Evolutionary conservation across 2,329 filamentous ascomycete genomes (phyloP).

Genomic region (Cytospora mali): DNA sequence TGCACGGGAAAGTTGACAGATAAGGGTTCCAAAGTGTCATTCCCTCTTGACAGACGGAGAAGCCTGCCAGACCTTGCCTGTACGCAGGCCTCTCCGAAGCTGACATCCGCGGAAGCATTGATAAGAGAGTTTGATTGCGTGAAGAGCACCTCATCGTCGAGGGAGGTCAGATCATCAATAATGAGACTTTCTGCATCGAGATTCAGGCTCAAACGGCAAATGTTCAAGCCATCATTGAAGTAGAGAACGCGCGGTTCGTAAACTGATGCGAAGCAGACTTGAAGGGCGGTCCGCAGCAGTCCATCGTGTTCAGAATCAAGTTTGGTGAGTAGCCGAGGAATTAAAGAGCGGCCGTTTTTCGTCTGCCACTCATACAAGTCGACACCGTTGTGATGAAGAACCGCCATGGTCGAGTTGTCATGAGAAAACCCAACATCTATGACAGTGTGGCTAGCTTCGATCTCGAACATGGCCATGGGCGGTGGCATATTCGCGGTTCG

Average conservation of each 20-base stretch:
- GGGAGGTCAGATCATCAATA: constrained; percentile 29
- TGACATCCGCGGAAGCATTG: not conserved
- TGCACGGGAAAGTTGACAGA: constrained; percentile 46
- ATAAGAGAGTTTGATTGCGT: constrained; percentile 15
- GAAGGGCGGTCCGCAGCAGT: constrained; percentile 38
- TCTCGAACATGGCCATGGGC: constrained; percentile 84
- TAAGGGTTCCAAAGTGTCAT: constrained; percentile 39
- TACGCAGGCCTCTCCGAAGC: constrained; percentile 40
- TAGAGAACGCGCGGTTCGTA: constrained; percentile 37
- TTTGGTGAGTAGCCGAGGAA: constrained; percentile 45
- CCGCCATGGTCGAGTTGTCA: constrained; percentile 66
- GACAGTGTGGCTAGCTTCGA: constrained; percentile 63
- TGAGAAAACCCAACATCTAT: constrained; percentile 76
- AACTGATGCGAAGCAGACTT: constrained; percentile 37
- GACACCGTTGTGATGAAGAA: constrained; percentile 69
- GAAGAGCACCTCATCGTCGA: constrained; percentile 25
- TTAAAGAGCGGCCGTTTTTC: constrained; percentile 54
- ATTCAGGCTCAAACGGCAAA: constrained; percentile 22
- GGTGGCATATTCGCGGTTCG: constrained; percentile 84
- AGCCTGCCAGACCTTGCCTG: constrained; percentile 52
- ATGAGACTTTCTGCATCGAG: constrained; percentile 25
- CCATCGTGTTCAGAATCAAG: constrained; percentile 42
- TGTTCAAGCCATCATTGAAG: constrained; percentile 34
- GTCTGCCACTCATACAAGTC: constrained; percentile 72
- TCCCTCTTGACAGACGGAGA: constrained; percentile 39